Evolutionary conservation across 2,329 filamentous ascomycete genomes (phyloP), one percentile per base, ranked within the genome.

Genomic region (Sporothrix dimorphospora): DNA sequence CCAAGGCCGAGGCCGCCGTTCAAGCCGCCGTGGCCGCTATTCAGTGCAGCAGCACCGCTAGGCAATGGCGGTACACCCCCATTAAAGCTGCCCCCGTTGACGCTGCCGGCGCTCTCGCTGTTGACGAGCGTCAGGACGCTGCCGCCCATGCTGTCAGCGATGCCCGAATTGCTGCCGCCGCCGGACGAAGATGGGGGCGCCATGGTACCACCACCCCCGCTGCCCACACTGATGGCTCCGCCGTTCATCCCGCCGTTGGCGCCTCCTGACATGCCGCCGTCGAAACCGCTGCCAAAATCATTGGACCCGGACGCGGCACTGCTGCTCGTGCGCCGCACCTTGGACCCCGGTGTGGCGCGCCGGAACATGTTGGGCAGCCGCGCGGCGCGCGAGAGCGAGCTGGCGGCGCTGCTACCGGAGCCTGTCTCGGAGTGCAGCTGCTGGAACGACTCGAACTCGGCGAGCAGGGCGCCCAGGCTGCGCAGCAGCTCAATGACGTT

Each of bases 381-480:
- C 5, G 92, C 93, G 75, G 75, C 75, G 40, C 94, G 88, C 19
- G 91, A 91, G 16, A 97, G 85, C 2, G 90, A 91, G 65, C 88
- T 89, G 0, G 90, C 86, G 19, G 88, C 38, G 40, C 59, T 87
- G 72, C 87, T 85, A 61, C 73, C 53, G 51, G 70, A 63, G 53
- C 92, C 92, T 72, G 92, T 92, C 55, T 94, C 90, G 21, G 92
- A 90, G 81, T 97, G 94, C 4, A 96, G 88, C 79, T 92, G 90
- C 80, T 97, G 94, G 82, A 97, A 99, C 67, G 94, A 90, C 77
- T 99, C 96, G 81, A 97, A 99, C 82, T 99, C 96, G 76, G 90
- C 83, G 5, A 99, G 86, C 2, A 99, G 90, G 8, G 91, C 90
- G 79, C 97, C 94, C 68, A 98, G 86, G 51, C 92, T 92, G 78